These are phyloP conservation scores for Hypoxylon sp. DNA, from an alignment of 2,329 filamentous ascomycete species.

Conservation along the genomic window DNA sequence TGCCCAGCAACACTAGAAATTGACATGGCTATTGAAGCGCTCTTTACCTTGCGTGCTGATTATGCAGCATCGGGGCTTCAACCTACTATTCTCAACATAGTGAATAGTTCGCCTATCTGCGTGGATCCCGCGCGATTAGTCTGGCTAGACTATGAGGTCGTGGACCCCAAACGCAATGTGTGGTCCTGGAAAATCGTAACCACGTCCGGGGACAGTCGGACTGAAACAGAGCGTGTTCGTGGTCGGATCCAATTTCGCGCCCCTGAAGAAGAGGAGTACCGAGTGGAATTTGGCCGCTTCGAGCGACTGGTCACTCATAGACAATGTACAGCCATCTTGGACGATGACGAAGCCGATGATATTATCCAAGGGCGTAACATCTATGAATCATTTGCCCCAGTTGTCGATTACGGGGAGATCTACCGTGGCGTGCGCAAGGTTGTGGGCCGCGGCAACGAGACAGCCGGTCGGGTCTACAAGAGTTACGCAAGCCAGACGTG, in stretches of 20 bases:
- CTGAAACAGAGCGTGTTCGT: no score
- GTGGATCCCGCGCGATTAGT: slow-evolving; percentile 42
- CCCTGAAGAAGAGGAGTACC: slow-evolving; percentile 12
- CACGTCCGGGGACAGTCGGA: no score
- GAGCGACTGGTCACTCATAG: slow-evolving; percentile 53
- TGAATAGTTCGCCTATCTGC: slow-evolving; percentile 40
- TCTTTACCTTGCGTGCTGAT: slow-evolving; percentile 52
- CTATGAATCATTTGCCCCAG: slow-evolving; percentile 55
- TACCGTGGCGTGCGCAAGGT: slow-evolving; percentile 55
- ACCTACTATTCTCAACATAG: slow-evolving; percentile 14
- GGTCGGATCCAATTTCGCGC: no score
- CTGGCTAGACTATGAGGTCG: slow-evolving; percentile 49
- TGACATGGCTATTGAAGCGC: slow-evolving; percentile 53
- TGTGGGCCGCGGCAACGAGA: slow-evolving; percentile 47
- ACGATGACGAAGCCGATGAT: slow-evolving; percentile 49
- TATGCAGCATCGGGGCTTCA: slow-evolving; percentile 45
- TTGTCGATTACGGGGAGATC: slow-evolving; percentile 55
- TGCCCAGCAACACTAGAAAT: slow-evolving; percentile 58
- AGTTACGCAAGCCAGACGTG: slow-evolving; percentile 35
- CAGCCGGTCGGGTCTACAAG: slow-evolving; percentile 51
- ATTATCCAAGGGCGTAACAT: slow-evolving; percentile 55
- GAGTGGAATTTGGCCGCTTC: slow-evolving; percentile 44
- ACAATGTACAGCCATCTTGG: slow-evolving; percentile 47
- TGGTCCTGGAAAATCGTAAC: slow-evolving; percentile 4
- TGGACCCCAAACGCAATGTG: background rate